Evolutionary conservation across 1,284 basidiomycete genomes (phyloP), one percentile per base, ranked within the genome.

Genomic region (Moesziomyces aphidis): DNA sequence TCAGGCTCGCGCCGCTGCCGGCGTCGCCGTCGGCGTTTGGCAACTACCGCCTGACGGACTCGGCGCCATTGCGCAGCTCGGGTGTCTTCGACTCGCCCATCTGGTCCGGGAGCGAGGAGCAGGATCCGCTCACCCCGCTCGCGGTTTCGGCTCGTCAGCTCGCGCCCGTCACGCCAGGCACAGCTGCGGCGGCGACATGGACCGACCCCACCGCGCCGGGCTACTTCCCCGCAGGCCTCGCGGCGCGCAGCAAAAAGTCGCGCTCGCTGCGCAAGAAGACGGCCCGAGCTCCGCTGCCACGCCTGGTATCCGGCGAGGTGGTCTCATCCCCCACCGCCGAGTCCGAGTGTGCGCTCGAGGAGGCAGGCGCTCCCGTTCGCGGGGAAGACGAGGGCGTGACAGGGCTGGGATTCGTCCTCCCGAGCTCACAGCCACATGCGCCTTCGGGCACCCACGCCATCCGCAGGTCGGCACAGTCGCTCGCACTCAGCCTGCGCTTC

Each of bases 171-270:
- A 72, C 73, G 1, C 73, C 73, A 17, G 55, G 61, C 26, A 63
- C 68, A n/a, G 73, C 73, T 4, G 73, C 73, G 0, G 73, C 73
- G 8, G 73, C 73, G 0, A 76, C 73, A 3, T 76, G 73, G 73
- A 68, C 61, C 9, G 73, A 76, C 23, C 64, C 73, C n/a, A 50
- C 64, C 4, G 61, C 73, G 19, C 69, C 69, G 4, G 61, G 52
- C 46, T 76, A 72, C 49, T 75, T 75, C 34, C 63, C 73, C 8
- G 60, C 73, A 2, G 61, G 60, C 10, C 61, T 74, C 10, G 47
- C 22, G 22, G 22, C 21, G 17, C 45, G 24, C 44, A 69, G 50
- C n/a, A 51, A 36, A 21, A 60, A 55, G 31, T 7, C 43, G 1
- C 45, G 54, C 11, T 55, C 57, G 5, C 22, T 61, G 26, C 54